Conservation (phyloP, 176 grass and related monocot species). For the Rhynchospora tenuis region DNA sequence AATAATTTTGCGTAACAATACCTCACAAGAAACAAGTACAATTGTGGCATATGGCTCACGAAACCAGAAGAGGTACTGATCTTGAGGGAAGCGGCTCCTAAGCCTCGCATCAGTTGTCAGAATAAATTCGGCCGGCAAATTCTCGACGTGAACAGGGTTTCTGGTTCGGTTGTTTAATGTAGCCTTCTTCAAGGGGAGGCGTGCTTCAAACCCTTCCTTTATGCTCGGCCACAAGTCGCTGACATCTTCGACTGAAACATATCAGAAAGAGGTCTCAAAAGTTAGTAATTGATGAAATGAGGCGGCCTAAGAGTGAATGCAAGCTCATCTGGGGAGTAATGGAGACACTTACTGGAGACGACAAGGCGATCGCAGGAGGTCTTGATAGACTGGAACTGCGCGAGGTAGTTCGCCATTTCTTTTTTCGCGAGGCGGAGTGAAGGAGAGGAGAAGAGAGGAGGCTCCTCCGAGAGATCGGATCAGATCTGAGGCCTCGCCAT, state of each 20-base stretch:
- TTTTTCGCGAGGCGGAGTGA: neutral
- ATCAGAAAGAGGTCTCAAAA: neutral
- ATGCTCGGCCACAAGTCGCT: slow-evolving; percentile 90
- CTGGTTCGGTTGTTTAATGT: slow-evolving; percentile 89
- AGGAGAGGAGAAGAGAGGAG: neutral
- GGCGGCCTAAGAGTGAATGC: neutral
- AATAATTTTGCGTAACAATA: slow-evolving; percentile 14
- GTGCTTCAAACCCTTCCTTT: slow-evolving; percentile 65
- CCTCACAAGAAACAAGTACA: slow-evolving; percentile 92
- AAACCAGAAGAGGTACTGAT: slow-evolving; percentile 96
- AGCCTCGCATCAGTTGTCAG: slow-evolving; percentile 91
- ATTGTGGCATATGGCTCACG: slow-evolving; percentile 84
- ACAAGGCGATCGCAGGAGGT: slow-evolving; percentile 90
- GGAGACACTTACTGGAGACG: slow-evolving; percentile 58
- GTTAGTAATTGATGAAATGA: slow-evolving; percentile 12
- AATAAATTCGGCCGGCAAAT: slow-evolving; percentile 84
- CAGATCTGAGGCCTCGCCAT: slow-evolving; percentile 1
- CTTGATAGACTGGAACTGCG: slow-evolving; percentile 99
- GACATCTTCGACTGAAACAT: slow-evolving; percentile 69
- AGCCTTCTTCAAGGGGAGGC: slow-evolving; percentile 83
- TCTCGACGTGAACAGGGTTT: slow-evolving; percentile 76
- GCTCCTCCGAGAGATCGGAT: neutral
- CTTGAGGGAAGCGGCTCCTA: slow-evolving; percentile 85
- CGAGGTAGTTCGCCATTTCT: slow-evolving; percentile 90
- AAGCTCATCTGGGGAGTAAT: neutral